Evolutionary conservation across 106 monocot genomes (phyloP), one percentile per base, ranked within the genome.

Genomic region (Platanthera guangdongensis): DNA sequence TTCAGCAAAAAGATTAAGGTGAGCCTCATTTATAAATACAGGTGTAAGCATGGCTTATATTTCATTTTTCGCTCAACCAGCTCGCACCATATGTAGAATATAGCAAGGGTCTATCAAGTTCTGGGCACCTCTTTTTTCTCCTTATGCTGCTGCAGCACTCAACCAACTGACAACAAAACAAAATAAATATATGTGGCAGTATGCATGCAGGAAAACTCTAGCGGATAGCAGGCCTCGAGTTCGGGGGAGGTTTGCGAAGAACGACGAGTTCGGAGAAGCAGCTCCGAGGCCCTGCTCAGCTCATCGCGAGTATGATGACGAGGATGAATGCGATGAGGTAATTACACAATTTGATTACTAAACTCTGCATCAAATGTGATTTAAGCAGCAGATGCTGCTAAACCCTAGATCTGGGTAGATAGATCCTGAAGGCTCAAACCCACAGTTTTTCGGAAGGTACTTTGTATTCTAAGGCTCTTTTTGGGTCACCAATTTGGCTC

Each of bases 1-100:
- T 95, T 92, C 85, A 87, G 84, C 75, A 95, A 95, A 78, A 95
- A 90, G 83, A 95, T 95, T 67, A 95, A 95, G 95, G 95, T 95
- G 46, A 78, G 7, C 21, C 13, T 14, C 14, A n/a, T 16, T 18
- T 25, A 25, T 25, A 3, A 46, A 8, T 15, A 6, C 11, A 4
- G 13, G 51, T 8, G 0, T 60, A 15, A 15, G 3, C 0, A 60
- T 7, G n/a, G 13, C 60, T 6, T 60, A 39, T 39, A 39, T 39
- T 39, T 39, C 39, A 39, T 39, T 39, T 39, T 39, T 39, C 2
- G 39, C 3, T 39, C 39, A 39, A 39, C 60, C 0, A 7, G n/a
- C 57, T 25, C 25, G 25, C 25, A 25, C 25, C 25, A 25, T 25
- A 25, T 25, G 25, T 25, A 25, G 25, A 25, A 25, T 25, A 25